phyloP scores from a whole-genome alignment of 768 basidiomycete genomes.

The Rhodotorula paludigena region DNA sequence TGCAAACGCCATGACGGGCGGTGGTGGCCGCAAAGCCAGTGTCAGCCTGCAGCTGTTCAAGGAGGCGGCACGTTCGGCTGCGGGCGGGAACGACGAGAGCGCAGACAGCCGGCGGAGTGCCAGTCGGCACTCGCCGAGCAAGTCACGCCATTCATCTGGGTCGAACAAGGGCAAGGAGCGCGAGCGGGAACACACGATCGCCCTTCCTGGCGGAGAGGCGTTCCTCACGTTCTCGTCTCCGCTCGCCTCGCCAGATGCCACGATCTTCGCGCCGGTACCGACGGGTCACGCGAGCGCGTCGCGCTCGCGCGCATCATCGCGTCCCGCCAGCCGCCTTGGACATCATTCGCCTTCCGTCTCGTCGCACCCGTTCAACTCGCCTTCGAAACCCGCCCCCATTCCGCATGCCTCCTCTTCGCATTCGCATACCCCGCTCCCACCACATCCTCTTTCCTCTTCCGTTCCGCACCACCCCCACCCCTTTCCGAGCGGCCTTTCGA shows the following conservation, averaged over 20 bases:
- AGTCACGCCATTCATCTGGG: slow-evolving; percentile 12
- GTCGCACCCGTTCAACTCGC: background rate
- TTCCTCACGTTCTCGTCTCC: slow-evolving; percentile 21
- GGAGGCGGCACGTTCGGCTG: slow-evolving; percentile 39
- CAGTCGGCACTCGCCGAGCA: slow-evolving; percentile 16
- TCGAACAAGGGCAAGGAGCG: slow-evolving; percentile 32
- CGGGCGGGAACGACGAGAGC: background rate
- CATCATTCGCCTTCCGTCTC: background rate
- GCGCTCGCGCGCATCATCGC: background rate
- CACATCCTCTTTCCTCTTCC: slow-evolving; percentile 1
- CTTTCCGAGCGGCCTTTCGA: slow-evolving; percentile 21
- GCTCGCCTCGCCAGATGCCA: slow-evolving; percentile 18
- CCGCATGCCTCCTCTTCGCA: background rate
- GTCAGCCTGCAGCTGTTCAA: slow-evolving; percentile 50
- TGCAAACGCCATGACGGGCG: background rate
- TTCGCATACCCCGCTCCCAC: background rate
- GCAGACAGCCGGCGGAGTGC: background rate
- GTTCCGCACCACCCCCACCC: slow-evolving; percentile 10
- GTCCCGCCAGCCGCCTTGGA: slow-evolving; percentile 1
- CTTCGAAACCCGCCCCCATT: background rate
- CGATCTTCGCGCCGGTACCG: background rate
- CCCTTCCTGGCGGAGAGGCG: background rate
- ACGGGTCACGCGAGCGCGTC: background rate
- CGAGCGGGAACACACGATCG: slow-evolving; percentile 12
- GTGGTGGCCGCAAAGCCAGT: slow-evolving; percentile 46